Conservation (phyloP, 805 yeast genomes). For the Yamadazyma olivae region DNA sequence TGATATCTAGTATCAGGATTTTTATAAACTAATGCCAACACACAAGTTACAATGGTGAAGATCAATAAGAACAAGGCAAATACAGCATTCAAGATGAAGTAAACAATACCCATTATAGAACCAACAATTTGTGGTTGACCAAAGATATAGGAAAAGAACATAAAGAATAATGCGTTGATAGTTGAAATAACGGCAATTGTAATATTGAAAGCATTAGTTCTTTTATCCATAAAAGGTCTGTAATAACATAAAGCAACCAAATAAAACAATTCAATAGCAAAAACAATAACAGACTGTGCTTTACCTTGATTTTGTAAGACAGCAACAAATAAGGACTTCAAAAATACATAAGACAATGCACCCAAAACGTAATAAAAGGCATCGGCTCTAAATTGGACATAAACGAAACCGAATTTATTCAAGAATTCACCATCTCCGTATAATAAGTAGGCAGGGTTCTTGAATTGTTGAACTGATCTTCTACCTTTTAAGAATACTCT, state of each 20-base stretch:
- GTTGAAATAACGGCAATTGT: conserved; percentile 76
- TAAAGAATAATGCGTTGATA: conserved; percentile 79
- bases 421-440: conserved; percentile 80
- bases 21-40: conserved; percentile 76
- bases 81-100: conserved; percentile 85
- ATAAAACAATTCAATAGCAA: conserved; percentile 71
- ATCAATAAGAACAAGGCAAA: conserved; percentile 79
- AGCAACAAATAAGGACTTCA: conserved; percentile 82
- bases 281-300: conserved; percentile 73
- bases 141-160: conserved; percentile 85
- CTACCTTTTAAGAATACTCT: conserved; percentile 76
- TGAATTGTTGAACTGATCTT: conserved; percentile 65
- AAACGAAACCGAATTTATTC: conserved; percentile 88
- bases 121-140: conserved; percentile 84
- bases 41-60: conserved; percentile 85
- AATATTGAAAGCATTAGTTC: conserved; percentile 92
- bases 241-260: conserved; percentile 62
- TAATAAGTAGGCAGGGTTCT: conserved; percentile 88
- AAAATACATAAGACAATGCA: conserved; percentile 59
- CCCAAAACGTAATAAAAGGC: conserved; percentile 79
- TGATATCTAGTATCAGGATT: conserved; percentile 95
- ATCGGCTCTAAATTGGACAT: conserved; percentile 87
- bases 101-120: conserved; percentile 86
- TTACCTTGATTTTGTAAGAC: conserved; percentile 79
- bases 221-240: conserved; percentile 91